Percentiles rank a stretch among this genome's conserved stretches.
phyloP scores from a whole-genome alignment of 495 filamentous ascomycete genomes.

The Aspergillus hancockii region DNA sequence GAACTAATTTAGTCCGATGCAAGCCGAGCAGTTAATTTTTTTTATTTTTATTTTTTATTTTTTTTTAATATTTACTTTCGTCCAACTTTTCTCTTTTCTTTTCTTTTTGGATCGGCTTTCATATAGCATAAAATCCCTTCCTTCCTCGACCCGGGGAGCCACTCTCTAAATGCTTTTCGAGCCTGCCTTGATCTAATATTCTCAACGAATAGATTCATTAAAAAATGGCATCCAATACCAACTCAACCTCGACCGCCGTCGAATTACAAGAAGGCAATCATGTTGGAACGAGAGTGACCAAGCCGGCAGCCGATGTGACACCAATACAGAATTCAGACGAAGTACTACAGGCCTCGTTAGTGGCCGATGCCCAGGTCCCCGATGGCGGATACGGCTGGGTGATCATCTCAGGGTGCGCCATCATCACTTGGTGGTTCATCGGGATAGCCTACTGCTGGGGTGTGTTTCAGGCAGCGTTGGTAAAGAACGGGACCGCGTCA shows the following conservation, averaged over 20 bases:
- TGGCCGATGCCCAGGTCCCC: slow-evolving; percentile 51
- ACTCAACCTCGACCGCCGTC: slow-evolving; percentile 10
- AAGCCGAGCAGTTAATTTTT: too few species aligned
- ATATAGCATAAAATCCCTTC: too few species aligned
- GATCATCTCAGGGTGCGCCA: slow-evolving; percentile 51
- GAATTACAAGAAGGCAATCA: slow-evolving; percentile 6
- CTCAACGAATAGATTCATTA: not conserved
- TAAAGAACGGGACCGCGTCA: slow-evolving; percentile 44
- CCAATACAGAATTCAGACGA: slow-evolving; percentile 27
- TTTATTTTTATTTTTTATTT: too few species aligned
- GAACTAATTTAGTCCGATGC: too few species aligned
- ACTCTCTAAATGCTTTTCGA: too few species aligned
- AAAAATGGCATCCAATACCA: slow-evolving; percentile 1
- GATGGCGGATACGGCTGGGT: slow-evolving; percentile 64
- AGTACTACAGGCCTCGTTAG: slow-evolving; percentile 49
- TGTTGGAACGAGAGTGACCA: slow-evolving; percentile 1
- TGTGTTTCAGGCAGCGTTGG: slow-evolving; percentile 55
- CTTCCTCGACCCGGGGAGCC: too few species aligned
- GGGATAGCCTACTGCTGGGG: slow-evolving; percentile 59
- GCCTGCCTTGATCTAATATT: too few species aligned
- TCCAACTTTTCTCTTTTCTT: too few species aligned
- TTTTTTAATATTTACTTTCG: too few species aligned
- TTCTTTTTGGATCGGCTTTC: too few species aligned
- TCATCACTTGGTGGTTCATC: slow-evolving; percentile 56
- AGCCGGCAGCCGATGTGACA: slow-evolving; percentile 1